Conservation (phyloP, 2,329 filamentous ascomycete genomes). For the Calonectria montana region DNA sequence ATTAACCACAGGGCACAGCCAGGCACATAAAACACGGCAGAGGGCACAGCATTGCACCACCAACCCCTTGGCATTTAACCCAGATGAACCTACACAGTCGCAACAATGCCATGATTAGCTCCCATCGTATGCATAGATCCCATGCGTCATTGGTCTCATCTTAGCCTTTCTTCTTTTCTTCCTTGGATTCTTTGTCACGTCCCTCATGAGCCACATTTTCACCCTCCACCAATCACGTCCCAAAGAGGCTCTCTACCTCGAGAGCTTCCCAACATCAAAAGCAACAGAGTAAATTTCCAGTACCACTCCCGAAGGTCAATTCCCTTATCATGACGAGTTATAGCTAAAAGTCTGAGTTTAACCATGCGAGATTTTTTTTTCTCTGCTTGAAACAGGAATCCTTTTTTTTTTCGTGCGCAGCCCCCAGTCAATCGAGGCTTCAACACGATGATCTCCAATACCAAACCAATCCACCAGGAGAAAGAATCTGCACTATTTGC, state of each 20-base stretch:
- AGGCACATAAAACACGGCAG: slow-evolving; percentile 2
- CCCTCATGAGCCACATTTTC: neutral
- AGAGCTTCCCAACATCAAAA: slow-evolving; percentile 4
- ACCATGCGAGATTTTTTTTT: neutral
- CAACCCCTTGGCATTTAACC: neutral
- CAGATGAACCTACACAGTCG: neutral
- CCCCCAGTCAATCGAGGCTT: neutral
- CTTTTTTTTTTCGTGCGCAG: neutral
- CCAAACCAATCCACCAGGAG: neutral
- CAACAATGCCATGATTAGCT: neutral
- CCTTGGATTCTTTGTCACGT: neutral
- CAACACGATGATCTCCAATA: neutral
- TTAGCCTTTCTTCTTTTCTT: neutral
- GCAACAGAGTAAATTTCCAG: slow-evolving; percentile 12
- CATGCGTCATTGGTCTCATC: neutral
- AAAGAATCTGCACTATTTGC: neutral
- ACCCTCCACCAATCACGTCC: neutral
- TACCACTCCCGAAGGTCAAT: neutral
- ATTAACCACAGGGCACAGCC: neutral
- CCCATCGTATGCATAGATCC: neutral
- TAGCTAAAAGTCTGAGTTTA: neutral
- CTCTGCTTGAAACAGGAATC: neutral
- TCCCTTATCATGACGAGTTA: neutral
- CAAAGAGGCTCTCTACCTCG: neutral
- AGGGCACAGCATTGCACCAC: neutral